These are phyloP conservation scores for Byssothecium circinans DNA, from an alignment of 2,329 filamentous ascomycete genomes.

Conservation along the genomic window DNA sequence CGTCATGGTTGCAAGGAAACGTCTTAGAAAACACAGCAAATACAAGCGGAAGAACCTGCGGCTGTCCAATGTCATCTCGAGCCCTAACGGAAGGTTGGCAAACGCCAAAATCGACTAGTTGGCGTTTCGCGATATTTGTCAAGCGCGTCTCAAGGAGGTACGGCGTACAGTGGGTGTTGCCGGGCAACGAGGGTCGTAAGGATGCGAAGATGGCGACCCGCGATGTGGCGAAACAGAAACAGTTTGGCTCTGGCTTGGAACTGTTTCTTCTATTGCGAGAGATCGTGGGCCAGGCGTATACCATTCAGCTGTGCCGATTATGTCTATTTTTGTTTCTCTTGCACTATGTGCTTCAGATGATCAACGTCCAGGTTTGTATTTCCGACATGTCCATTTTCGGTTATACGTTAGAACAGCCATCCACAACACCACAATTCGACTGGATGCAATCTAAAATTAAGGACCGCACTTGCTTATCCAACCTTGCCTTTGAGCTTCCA, in stretches of 20 bases:
- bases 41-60: conserved; percentile 71
- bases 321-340: conserved; percentile 19
- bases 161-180: conserved; percentile 10
- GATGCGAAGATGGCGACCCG: conserved; percentile 18
- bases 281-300: too few species aligned
- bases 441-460: neutral
- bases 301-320: too few species aligned
- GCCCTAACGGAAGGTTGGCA: conserved; percentile 67
- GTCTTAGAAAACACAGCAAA: conserved; percentile 82
- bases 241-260: conserved; percentile 34
- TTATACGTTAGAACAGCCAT: neutral
- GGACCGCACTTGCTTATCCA: neutral
- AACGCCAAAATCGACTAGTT: conserved; percentile 72
- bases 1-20: conserved; percentile 96
- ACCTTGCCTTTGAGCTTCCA: conserved; percentile 4
- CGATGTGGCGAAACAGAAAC: conserved; percentile 34
- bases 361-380: conserved; percentile 2
- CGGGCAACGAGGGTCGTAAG: conserved; percentile 9
- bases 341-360: conserved; percentile 22
- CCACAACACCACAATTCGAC: neutral
- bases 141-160: conserved; percentile 25
- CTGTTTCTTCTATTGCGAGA: conserved; percentile 25
- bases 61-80: conserved; percentile 79
- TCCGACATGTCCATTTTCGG: conserved; percentile 10
- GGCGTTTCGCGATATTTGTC: conserved; percentile 37